A percentile compares a stretch with the other conserved stretches of the same genome.
phyloP scores from a whole-genome alignment of 1,284 basidiomycete genomes.

The Ustilago curta region DNA sequence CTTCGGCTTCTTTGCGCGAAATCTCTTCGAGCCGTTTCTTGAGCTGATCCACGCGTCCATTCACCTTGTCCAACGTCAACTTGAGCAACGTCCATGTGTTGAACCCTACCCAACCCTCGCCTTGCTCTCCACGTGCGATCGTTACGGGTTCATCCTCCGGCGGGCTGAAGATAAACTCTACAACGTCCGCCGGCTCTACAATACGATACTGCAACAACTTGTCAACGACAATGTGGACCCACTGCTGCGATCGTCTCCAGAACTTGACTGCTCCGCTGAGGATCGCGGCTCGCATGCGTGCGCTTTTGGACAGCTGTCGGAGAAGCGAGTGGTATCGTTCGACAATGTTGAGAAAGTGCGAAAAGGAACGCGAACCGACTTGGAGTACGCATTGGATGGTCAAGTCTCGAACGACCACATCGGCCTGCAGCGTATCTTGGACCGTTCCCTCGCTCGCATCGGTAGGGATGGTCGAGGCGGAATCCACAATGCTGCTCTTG shows the following conservation, averaged over 20 bases:
- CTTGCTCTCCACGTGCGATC: neutral
- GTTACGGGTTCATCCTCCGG: conserved; percentile 26
- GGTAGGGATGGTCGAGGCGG: conserved; percentile 60
- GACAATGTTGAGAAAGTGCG: conserved; percentile 96
- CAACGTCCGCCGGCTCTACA: conserved; percentile 91
- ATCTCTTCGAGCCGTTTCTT: conserved; percentile 54
- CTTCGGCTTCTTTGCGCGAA: conserved; percentile 46
- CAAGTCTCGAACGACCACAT: conserved; percentile 79
- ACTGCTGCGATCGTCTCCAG: conserved; percentile 76
- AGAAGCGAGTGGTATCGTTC: conserved; percentile 92
- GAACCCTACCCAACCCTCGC: conserved; percentile 63
- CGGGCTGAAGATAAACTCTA: conserved; percentile 81
- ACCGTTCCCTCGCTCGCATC: conserved; percentile 70
- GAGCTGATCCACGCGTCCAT: conserved; percentile 67
- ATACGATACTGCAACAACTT: conserved; percentile 99
- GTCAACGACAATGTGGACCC: conserved; percentile 81
- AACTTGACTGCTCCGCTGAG: conserved; percentile 78
- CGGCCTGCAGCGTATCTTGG: conserved; percentile 72
- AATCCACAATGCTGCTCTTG: conserved; percentile 46
- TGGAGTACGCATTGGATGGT: conserved; percentile 89
- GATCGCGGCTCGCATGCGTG: conserved; percentile 73
- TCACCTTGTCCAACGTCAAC: conserved; percentile 67
- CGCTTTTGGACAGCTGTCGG: conserved; percentile 77
- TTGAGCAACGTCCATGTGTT: conserved; percentile 61
- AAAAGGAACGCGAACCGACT: conserved; percentile 94